Conservation (phyloP, 2,329 filamentous ascomycete species). For the Neonectria ditissima region DNA sequence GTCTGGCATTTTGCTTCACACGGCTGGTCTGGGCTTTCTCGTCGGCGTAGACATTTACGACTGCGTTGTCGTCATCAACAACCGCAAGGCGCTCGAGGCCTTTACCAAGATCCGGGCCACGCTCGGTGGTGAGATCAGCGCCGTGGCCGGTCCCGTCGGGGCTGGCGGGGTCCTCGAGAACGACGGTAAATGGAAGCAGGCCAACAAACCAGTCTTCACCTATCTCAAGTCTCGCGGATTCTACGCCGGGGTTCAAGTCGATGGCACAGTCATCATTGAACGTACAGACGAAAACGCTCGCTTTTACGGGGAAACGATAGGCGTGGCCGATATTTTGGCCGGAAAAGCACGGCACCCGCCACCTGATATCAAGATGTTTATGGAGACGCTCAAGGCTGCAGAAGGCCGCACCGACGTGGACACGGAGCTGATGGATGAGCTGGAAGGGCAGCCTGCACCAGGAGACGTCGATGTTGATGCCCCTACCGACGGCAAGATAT, state of each 20-base stretch:
- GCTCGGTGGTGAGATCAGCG: constrained; percentile 81
- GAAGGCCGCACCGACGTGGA: constrained; percentile 52
- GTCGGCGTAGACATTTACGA: constrained; percentile 89
- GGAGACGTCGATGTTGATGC: constrained; percentile 51
- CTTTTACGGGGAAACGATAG: constrained; percentile 76
- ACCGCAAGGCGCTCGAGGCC: constrained; percentile 76
- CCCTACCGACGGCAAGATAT: constrained; percentile 42
- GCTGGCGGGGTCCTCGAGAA: constrained; percentile 80
- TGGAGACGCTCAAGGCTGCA: constrained; percentile 51
- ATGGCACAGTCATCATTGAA: constrained; percentile 87
- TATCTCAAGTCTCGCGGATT: constrained; percentile 91
- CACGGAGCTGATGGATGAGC: constrained; percentile 47
- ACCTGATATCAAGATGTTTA: constrained; percentile 45
- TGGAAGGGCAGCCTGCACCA: constrained; percentile 50
- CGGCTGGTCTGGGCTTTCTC: constrained; percentile 81
- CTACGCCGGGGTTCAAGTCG: constrained; percentile 86
- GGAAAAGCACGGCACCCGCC: constrained; percentile 53
- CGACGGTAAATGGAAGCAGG: constrained; percentile 59
- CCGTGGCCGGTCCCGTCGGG: constrained; percentile 75
- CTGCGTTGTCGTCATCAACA: constrained; percentile 88
- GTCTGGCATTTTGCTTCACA: constrained; percentile 83
- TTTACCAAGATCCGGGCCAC: constrained; percentile 81
- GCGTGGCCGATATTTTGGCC: constrained; percentile 58
- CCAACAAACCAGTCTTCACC: constrained; percentile 62
- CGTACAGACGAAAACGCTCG: constrained; percentile 85